A percentile compares a stretch with the other conserved stretches of the same genome.
Conservation (phyloP, 1,284 basidiomycete genomes). For the Ceratobasidium sp. region DNA sequence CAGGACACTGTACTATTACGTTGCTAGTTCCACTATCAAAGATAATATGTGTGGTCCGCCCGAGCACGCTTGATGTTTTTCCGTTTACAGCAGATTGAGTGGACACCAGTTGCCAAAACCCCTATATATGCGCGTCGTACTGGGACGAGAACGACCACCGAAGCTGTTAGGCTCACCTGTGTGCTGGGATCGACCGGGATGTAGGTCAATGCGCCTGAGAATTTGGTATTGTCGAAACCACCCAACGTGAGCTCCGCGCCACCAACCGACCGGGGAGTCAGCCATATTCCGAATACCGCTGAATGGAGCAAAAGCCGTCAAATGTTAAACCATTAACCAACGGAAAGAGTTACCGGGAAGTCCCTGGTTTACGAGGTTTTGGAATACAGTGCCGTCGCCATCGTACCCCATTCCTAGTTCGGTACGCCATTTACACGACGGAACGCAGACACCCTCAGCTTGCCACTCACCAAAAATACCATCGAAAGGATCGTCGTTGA, state of each 20-base stretch:
- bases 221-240: constrained; percentile 56
- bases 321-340: neutral
- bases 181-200: constrained; percentile 58
- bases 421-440: no score
- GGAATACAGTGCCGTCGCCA: neutral
- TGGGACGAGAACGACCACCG: no score
- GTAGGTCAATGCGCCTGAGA: constrained; percentile 63
- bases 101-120: constrained; percentile 65
- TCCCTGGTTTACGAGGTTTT: constrained; percentile 16
- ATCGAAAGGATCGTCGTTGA: constrained; percentile 66
- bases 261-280: constrained; percentile 65
- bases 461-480: constrained; percentile 48
- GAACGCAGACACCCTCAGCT: no score
- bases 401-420: no score
- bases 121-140: no score
- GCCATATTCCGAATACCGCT: constrained; percentile 68
- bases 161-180: constrained; percentile 47
- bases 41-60: constrained; percentile 62
- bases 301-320: neutral
- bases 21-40: constrained; percentile 72
- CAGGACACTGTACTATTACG: no score
- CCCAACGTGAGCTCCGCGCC: constrained; percentile 69
- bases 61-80: constrained; percentile 62
- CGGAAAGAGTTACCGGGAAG: neutral
- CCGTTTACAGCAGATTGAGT: constrained; percentile 67